phyloP scores from a whole-genome alignment of 768 basidiomycete genomes.

The Floccularia luteovirens region DNA sequence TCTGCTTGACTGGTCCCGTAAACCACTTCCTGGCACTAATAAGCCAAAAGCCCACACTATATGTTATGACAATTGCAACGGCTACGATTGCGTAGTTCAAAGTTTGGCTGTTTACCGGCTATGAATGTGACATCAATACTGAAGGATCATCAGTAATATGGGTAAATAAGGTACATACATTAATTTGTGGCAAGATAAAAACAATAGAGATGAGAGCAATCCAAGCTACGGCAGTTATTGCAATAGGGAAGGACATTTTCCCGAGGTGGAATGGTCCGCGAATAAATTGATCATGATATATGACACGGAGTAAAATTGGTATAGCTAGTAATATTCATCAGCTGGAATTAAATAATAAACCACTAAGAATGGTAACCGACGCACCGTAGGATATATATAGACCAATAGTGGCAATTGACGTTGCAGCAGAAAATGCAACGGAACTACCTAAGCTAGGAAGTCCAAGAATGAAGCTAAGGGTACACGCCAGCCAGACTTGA shows the following conservation, averaged over 20 bases:
- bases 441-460: conserved; percentile 66
- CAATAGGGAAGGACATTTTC: conserved; percentile 50
- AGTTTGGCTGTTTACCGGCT: conserved; percentile 65
- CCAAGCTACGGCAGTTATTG: conserved; percentile 53
- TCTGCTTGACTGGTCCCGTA: conserved; percentile 61
- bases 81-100: conserved; percentile 74
- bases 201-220: conserved; percentile 66
- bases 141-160: not conserved
- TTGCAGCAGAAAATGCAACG: conserved; percentile 60
- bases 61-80: conserved; percentile 61
- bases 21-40: conserved; percentile 71
- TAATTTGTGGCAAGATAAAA: conserved; percentile 66
- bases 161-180: conserved; percentile 25
- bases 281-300: conserved; percentile 50
- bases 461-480: conserved; percentile 66
- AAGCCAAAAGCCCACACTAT: conserved; percentile 64
- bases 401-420: conserved; percentile 66
- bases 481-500: conserved; percentile 73
- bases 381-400: conserved; percentile 69
- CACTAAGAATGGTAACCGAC: conserved; percentile 7
- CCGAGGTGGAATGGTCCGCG: conserved; percentile 73
- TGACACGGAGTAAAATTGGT: conserved; percentile 60
- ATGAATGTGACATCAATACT: not conserved
- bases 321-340: conserved; percentile 30
- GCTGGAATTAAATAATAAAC: not conserved